These are phyloP conservation scores for Kwoniella shandongensis DNA, from an alignment of 768 basidiomycete genomes.

Conservation along the genomic window DNA sequence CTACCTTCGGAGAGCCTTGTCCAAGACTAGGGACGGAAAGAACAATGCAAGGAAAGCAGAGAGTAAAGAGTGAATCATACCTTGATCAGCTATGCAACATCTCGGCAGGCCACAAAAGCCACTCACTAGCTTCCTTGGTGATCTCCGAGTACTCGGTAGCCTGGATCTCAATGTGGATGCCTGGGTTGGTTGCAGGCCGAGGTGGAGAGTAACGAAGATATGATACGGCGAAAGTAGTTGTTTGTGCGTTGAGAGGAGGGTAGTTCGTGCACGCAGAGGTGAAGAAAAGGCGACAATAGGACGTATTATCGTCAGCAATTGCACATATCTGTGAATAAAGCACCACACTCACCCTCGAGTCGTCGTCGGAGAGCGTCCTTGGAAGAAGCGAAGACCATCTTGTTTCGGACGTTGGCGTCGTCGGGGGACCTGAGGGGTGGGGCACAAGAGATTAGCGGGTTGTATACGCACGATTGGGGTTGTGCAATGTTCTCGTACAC, in stretches of 20 bases:
- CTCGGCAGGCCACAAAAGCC: too few species aligned
- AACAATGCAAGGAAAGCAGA: neutral
- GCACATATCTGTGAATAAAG: too few species aligned
- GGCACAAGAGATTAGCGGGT: too few species aligned
- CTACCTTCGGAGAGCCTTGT: slow-evolving; percentile 25
- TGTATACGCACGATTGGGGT: too few species aligned
- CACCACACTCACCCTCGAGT: slow-evolving; percentile 68
- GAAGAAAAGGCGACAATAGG: neutral
- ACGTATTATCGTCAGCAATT: too few species aligned
- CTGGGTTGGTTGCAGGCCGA: slow-evolving; percentile 18
- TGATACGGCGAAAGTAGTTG: neutral
- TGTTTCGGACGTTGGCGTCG: slow-evolving; percentile 75
- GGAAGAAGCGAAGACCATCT: slow-evolving; percentile 92
- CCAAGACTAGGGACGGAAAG: slow-evolving; percentile 8
- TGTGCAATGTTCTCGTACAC: too few species aligned
- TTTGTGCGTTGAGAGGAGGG: neutral
- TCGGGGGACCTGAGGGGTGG: slow-evolving; percentile 73
- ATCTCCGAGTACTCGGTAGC: slow-evolving; percentile 77
- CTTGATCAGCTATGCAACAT: neutral
- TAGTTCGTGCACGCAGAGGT: neutral
- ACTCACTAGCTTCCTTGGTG: slow-evolving; percentile 66
- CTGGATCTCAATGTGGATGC: slow-evolving; percentile 75
- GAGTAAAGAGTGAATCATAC: neutral
- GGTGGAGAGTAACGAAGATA: too few species aligned
- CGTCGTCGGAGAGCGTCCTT: slow-evolving; percentile 71